A percentile compares a stretch with the other conserved stretches of the same genome.
Conservation (phyloP, 768 basidiomycete species). For the Lanmaoa rubissima region DNA sequence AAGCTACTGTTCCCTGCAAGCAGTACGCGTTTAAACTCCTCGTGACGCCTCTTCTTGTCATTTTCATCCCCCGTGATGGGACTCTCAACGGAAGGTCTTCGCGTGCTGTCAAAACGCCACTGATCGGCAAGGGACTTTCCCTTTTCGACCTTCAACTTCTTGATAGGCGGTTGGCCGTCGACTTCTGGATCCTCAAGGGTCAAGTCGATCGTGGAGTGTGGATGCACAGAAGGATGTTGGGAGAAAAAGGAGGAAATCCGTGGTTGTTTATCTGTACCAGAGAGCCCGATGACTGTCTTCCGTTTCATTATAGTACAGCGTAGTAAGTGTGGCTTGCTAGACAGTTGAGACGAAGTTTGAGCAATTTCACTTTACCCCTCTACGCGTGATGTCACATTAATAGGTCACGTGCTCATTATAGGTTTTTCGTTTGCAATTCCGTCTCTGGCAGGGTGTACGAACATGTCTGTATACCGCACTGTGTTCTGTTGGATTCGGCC, state of each 20-base stretch:
- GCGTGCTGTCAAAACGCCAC: conserved; percentile 45
- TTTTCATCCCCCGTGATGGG: conserved; percentile 33
- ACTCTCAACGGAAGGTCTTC: not conserved
- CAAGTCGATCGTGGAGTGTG: conserved; percentile 47
- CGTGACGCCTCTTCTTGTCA: conserved; percentile 42
- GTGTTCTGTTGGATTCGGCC: conserved; percentile 5
- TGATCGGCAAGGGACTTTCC: conserved; percentile 30
- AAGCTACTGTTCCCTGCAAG: conserved; percentile 45
- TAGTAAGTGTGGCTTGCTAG: too few relatives aligned
- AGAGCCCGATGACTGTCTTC: conserved; percentile 1
- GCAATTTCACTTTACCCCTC: not conserved
- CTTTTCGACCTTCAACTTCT: conserved; percentile 27
- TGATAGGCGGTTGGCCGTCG: conserved; percentile 27
- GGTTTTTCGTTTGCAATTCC: conserved; percentile 1
- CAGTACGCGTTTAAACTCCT: conserved; percentile 55
- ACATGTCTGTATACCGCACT: conserved; percentile 11
- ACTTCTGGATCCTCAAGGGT: conserved; percentile 42
- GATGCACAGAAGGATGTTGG: conserved; percentile 12
- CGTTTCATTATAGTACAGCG: conserved; percentile 17
- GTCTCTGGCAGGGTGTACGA: not conserved
- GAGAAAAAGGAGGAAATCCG: conserved; percentile 45
- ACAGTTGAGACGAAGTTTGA: too few relatives aligned
- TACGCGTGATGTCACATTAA: conserved; percentile 23
- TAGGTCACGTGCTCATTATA: conserved; percentile 24
- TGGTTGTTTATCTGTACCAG: conserved; percentile 28